Evolutionary conservation across 2,329 filamentous ascomycete genomes (phyloP).

Genomic region (Pseudocercospora cruenta): DNA sequence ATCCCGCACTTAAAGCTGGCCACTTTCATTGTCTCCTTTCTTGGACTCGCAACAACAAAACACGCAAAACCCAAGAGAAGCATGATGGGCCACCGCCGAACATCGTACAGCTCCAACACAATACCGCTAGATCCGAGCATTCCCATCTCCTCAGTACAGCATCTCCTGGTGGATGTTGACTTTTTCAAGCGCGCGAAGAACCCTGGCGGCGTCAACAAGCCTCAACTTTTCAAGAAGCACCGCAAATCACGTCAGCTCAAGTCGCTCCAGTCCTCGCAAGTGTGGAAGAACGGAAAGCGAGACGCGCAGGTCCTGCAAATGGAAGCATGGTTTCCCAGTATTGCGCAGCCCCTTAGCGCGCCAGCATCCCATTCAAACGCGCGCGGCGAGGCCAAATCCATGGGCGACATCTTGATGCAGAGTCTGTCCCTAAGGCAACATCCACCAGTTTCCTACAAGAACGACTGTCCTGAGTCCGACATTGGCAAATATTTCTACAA

Average conservation of each 20-base stretch:
- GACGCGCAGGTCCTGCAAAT: slow-evolving; percentile 23
- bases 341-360: slow-evolving; percentile 6
- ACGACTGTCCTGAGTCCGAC: slow-evolving; percentile 20
- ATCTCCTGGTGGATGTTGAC: slow-evolving; percentile 9
- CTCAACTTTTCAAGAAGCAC: slow-evolving; percentile 10
- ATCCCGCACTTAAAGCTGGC: background rate
- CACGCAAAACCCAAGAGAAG: background rate
- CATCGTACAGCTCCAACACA: background rate
- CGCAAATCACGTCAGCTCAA: slow-evolving; percentile 20
- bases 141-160: slow-evolving; percentile 13
- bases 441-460: slow-evolving; percentile 20
- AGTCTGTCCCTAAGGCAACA: background rate
- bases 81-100: background rate
- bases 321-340: slow-evolving; percentile 24
- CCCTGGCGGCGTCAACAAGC: slow-evolving; percentile 9
- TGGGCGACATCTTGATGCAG: background rate
- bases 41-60: background rate
- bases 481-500: slow-evolving; percentile 29
- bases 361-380: background rate
- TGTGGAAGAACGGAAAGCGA: slow-evolving; percentile 17
- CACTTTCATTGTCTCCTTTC: background rate
- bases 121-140: slow-evolving; percentile 17
- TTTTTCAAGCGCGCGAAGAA: slow-evolving; percentile 2
- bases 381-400: slow-evolving; percentile 2
- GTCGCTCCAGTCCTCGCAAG: slow-evolving; percentile 13